Evolutionary conservation across 106 monocot genomes (phyloP).

Genomic region (Dendrobium nobile): DNA sequence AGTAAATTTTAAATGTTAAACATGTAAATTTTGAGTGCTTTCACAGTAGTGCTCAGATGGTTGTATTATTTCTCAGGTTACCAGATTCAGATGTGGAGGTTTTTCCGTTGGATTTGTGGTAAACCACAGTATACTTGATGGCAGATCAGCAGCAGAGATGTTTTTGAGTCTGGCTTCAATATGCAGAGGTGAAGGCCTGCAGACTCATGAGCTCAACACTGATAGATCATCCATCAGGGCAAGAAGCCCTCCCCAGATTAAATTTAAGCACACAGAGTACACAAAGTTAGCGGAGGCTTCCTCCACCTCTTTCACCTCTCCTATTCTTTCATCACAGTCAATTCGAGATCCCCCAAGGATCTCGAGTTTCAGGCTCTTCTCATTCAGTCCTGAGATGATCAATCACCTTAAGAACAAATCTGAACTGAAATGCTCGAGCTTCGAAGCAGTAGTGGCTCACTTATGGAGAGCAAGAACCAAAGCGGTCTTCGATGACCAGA

Average conservation of each 20-base stretch:
- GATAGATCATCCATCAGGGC: slow-evolving; percentile 58
- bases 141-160: slow-evolving; percentile 72
- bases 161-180: slow-evolving; percentile 47
- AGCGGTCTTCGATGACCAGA: slow-evolving; percentile 37
- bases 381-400: slow-evolving; percentile 43
- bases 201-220: slow-evolving; percentile 17
- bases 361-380: slow-evolving; percentile 30
- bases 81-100: slow-evolving; percentile 67
- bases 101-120: slow-evolving; percentile 63
- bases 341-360: slow-evolving; percentile 3
- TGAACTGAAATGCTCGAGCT: slow-evolving; percentile 46
- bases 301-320: slow-evolving; percentile 42
- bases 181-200: slow-evolving; percentile 46
- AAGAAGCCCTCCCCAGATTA: slow-evolving; percentile 56
- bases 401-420: slow-evolving; percentile 37
- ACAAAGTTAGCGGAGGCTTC: slow-evolving; percentile 19
- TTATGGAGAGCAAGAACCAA: slow-evolving; percentile 62
- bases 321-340: slow-evolving; percentile 15
- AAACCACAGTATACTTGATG: slow-evolving; percentile 75
- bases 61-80: slow-evolving; percentile 34
- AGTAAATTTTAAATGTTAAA: too few relatives aligned
- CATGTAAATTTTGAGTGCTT: too few relatives aligned
- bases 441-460: slow-evolving; percentile 70
- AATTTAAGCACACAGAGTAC: slow-evolving; percentile 61
- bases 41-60: not conserved